These are phyloP conservation scores for Sutorius eximius DNA, from an alignment of 1,284 basidiomycete genomes.

Conservation along the genomic window DNA sequence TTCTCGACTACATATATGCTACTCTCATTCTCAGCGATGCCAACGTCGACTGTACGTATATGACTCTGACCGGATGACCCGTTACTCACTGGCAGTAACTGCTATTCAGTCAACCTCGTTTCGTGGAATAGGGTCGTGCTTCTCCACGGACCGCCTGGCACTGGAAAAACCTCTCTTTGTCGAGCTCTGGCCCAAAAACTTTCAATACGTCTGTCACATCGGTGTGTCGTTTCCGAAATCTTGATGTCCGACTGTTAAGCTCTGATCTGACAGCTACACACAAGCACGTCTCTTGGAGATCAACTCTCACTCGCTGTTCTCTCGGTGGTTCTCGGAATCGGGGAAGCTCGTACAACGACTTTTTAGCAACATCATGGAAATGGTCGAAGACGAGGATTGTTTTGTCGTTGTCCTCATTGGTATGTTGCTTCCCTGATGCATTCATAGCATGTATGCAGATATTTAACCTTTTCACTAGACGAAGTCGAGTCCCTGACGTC, in stretches of 20 bases:
- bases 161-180: constrained; percentile 96
- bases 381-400: constrained; percentile 85
- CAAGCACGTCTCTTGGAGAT: constrained; percentile 92
- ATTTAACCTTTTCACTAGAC: constrained; percentile 50
- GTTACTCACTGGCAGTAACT: constrained; percentile 7
- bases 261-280: constrained; percentile 60
- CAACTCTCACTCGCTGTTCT: constrained; percentile 95
- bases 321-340: constrained; percentile 97
- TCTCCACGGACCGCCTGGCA: constrained; percentile 96
- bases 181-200: constrained; percentile 95
- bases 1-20: constrained; percentile 93
- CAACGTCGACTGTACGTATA: constrained; percentile 75
- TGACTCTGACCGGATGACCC: background rate
- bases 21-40: constrained; percentile 89
- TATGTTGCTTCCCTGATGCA: constrained; percentile 32
- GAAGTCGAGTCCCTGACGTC: constrained; percentile 97
- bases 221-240: constrained; percentile 45
- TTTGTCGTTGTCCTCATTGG: constrained; percentile 97
- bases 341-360: constrained; percentile 96
- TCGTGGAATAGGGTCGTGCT: constrained; percentile 95
- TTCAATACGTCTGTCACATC: constrained; percentile 82
- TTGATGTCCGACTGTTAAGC: background rate
- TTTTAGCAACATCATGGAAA: constrained; percentile 85
- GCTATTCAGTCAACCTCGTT: constrained; percentile 74
- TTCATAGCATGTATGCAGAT: constrained; percentile 4